Percentiles rank a stretch among this genome's conserved stretches.
phyloP scores from a whole-genome alignment of 768 basidiomycete species.

The Calocybe cyanea region DNA sequence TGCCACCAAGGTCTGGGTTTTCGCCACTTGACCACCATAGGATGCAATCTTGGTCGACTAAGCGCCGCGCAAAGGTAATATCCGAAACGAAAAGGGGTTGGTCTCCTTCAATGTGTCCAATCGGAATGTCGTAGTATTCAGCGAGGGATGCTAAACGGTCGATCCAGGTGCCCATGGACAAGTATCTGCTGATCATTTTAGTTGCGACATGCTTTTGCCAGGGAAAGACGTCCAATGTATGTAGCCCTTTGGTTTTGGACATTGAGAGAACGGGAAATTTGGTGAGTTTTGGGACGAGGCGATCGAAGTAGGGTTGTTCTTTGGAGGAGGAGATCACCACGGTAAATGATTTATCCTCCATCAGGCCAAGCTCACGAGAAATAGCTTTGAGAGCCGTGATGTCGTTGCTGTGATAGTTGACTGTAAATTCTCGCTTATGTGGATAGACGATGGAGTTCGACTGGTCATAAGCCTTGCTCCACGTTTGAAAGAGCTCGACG shows the following conservation, averaged over 20 bases:
- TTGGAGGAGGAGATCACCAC: constrained; percentile 85
- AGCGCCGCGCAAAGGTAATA: constrained; percentile 83
- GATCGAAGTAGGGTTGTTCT: constrained; percentile 80
- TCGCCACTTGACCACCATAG: constrained; percentile 96
- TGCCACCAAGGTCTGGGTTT: constrained; percentile 89
- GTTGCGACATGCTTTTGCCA: constrained; percentile 84
- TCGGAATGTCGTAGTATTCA: constrained; percentile 87
- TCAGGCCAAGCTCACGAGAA: constrained; percentile 77
- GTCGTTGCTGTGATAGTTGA: constrained; percentile 78
- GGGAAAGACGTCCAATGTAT: constrained; percentile 76
- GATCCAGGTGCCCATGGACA: constrained; percentile 75
- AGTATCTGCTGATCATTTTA: constrained; percentile 83
- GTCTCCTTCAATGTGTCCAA: constrained; percentile 91
- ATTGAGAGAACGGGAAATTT: constrained; percentile 89
- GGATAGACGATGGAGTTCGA: constrained; percentile 63
- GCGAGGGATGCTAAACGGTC: constrained; percentile 76
- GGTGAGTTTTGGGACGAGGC: constrained; percentile 59
- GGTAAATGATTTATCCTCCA: constrained; percentile 70
- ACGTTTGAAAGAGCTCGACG: constrained; percentile 53
- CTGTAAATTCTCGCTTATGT: constrained; percentile 52
- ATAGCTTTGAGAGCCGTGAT: constrained; percentile 79
- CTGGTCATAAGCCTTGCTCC: constrained; percentile 34
- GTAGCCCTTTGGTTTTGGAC: constrained; percentile 73
- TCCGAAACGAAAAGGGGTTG: constrained; percentile 86
- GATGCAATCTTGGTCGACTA: constrained; percentile 84